phyloP scores from a whole-genome alignment of 2,329 filamentous ascomycete species.

The Didymella exigua region DNA sequence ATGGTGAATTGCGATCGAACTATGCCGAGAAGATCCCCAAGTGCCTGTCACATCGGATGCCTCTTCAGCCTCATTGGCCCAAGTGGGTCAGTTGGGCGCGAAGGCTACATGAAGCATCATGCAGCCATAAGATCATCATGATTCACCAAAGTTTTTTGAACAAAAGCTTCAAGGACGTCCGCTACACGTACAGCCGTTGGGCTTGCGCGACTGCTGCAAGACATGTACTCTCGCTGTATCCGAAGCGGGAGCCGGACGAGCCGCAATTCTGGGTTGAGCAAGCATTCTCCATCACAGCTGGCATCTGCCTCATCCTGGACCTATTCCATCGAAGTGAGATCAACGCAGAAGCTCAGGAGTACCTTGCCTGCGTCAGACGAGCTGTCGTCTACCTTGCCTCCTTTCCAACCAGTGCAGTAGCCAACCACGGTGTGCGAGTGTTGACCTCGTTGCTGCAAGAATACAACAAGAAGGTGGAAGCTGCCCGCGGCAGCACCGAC shows the following conservation, averaged over 20 bases:
- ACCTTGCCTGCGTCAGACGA: slow-evolving; percentile 39
- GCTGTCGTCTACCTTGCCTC: slow-evolving; percentile 41
- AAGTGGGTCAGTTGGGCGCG: slow-evolving; percentile 50
- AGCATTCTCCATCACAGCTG: slow-evolving; percentile 40
- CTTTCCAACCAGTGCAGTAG: slow-evolving; percentile 49
- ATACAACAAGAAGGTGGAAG: slow-evolving; percentile 29
- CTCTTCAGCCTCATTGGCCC: slow-evolving; percentile 48
- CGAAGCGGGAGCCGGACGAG: slow-evolving; percentile 43
- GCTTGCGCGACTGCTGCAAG: slow-evolving; percentile 51
- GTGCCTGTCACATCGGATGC: slow-evolving; percentile 42
- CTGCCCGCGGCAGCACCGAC: slow-evolving; percentile 8
- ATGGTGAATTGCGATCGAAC: slow-evolving; percentile 46
- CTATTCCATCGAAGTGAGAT: slow-evolving; percentile 33
- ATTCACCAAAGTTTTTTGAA: slow-evolving; percentile 52
- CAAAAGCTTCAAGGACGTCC: slow-evolving; percentile 50
- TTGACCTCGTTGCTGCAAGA: slow-evolving; percentile 45
- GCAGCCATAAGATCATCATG: slow-evolving; percentile 55
- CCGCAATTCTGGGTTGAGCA: slow-evolving; percentile 53
- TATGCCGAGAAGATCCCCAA: slow-evolving; percentile 43
- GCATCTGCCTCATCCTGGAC: slow-evolving; percentile 37
- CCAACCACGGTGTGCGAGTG: slow-evolving; percentile 47
- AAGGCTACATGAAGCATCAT: slow-evolving; percentile 47
- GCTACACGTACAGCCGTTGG: slow-evolving; percentile 52
- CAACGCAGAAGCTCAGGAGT: slow-evolving; percentile 32
- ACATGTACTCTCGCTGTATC: slow-evolving; percentile 50